Evolutionary conservation across 805 yeast species (phyloP).

Genomic region (Clavispora vitiphila): DNA sequence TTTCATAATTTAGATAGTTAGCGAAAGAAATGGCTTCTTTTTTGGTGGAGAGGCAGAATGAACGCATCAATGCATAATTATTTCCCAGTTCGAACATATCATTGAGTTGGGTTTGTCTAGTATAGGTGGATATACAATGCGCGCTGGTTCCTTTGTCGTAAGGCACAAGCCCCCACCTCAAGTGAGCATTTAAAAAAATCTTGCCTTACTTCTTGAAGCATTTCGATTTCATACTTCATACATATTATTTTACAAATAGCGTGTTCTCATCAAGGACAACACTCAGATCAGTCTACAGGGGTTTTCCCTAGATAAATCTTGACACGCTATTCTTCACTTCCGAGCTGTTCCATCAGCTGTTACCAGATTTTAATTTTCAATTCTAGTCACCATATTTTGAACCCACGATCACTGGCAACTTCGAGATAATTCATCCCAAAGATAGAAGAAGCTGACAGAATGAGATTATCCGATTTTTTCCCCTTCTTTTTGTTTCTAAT

Average conservation of each 20-base stretch:
- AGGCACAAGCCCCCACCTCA: neutral
- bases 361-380: neutral
- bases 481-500: neutral
- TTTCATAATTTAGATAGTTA: slow-evolving; percentile 4
- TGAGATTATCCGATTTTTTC: neutral
- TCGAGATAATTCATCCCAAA: neutral
- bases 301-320: neutral
- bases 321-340: neutral
- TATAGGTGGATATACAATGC: neutral
- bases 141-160: neutral
- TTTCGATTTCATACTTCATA: neutral
- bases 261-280: neutral
- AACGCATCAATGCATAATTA: no score
- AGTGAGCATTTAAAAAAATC: neutral
- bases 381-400: neutral
- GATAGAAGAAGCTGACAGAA: neutral
- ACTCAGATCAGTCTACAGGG: neutral
- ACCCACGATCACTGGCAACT: neutral
- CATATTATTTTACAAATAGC: neutral
- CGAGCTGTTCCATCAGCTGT: neutral
- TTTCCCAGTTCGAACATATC: no score
- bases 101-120: no score
- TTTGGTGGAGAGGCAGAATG: no score
- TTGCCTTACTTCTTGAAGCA: neutral
- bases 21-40: no score